Evolutionary conservation across 2,329 filamentous ascomycete genomes (phyloP), one percentile per base, ranked within the genome.

Genomic region (Fusarium concolor): DNA sequence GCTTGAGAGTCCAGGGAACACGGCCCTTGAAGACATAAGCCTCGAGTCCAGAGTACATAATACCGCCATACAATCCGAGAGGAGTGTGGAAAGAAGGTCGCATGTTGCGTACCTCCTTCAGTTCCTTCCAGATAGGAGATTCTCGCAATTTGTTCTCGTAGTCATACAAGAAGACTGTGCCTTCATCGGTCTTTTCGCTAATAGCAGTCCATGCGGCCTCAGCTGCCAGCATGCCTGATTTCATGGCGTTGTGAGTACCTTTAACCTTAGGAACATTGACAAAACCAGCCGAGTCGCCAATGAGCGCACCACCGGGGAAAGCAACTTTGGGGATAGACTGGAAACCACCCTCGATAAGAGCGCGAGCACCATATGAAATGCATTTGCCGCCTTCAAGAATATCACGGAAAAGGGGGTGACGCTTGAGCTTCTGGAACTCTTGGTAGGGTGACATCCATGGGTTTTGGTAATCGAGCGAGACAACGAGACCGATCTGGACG

Each of bases 241-340:
- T 93, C 93, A 99, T 98, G 52, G 96, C 94, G 46, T 96, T 97
- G 80, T 99, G 96, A 0, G 95, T 97, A 59, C 96, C 96, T 83
- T 99, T 99, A 80, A 99, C 93, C 84, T 99, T 99, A 68, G 96
- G 96, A 17, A 99, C 92, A 76, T 99, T 99, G 79, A 99, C 86
- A 76, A 99, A 97, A 7, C 96, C 96, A 28, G 96, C 96, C 18
- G 94, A 96, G 80, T 99, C 96, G 55, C 96, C 96, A 71, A 99
- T 96, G 43, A 99, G 84, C 45, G 96, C 96, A 59, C 96, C 96
- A 62, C 96, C 96, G 24, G 96, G 96, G 81, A 99, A 99, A 22
- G 95, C 92, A 47, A 96, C 94, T 80, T 97, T 97, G 56, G 96
- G 96, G 74, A 99, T 97, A 5, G 94, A 97, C 82, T 99, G 96